Evolutionary conservation across 2,329 filamentous ascomycete species (phyloP), one percentile per base, ranked within the genome.

Genomic region (Gyromitra esculenta): DNA sequence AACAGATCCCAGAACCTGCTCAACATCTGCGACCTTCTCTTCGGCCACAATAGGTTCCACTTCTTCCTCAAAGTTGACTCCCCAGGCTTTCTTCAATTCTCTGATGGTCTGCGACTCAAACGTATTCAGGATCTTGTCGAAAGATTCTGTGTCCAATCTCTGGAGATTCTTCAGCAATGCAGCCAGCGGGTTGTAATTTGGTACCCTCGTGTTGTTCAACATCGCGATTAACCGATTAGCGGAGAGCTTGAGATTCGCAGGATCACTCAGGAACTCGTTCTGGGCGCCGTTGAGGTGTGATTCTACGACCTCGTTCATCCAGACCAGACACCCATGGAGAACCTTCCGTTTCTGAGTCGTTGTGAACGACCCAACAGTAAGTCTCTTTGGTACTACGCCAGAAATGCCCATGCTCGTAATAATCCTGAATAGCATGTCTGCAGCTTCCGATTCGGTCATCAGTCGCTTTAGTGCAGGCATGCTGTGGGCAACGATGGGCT

Each of bases 21-120:
- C 79, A 18, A 81, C 80, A 43, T 79, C 85, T 21, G 80, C 80
- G 54, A 81, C 80, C 39, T 80, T 80, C 57, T 81, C 80, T 67
- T 81, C 80, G 50, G 77, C 72, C 35, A 76, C 52, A 18, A 75
- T 68, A 13, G 67, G 52, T 25, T 80, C 77, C 5, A 57, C 52
- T 35, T 80, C 78, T 43, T 81, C 80, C 35, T 78, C 79, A 9
- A 79, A 77, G 56, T 72, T 80, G 64, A 80, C 76, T 21, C 80
- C 80, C 80, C 80, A 81, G n/a, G 79, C 78, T 69, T 75, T 81
- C 39, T 78, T 79, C 21, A 81, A 41, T 21, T 81, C 80, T 60
- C 69, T 77, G 21, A 79, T 71, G 7, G 79, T 81, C 18, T 75
- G 65, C 0, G 78, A 75, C 52, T 81, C 80, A 60, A 81, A 81